Evolutionary conservation across 192 early-diverging fungal species (phyloP), one percentile per base, ranked within the genome.

Genomic region (Podila minutissima): DNA sequence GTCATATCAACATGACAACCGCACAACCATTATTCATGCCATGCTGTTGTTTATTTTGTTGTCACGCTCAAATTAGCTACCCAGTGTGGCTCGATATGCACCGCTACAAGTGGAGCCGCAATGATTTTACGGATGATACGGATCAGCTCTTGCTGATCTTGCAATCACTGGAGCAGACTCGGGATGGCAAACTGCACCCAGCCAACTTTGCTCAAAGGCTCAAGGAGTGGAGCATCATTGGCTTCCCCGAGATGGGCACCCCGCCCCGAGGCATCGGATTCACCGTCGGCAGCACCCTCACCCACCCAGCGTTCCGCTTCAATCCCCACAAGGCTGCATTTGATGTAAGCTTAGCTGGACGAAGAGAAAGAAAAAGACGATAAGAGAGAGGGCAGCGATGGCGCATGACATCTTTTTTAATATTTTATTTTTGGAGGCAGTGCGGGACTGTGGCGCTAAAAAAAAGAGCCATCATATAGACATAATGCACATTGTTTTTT

Each of bases 141-240:
- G 92, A 93, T 64, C 92, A 93, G 63, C 71, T 84, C 38, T 59
- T 93, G 24, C 73, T 92, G 17, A 28, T 93, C 5, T 69, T 90
- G 11, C 79, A 90, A 57, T 83, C 88, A 33, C 62, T 92, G 38
- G 51, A 81, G 37, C 67, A 88, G 26, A 72, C 81, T 19, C 57
- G 66, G n/a, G 75, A 85, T 72, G 91, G 86, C 1, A 33, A 70
- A 8, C 86, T 93, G 20, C 82, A 90, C 58, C 61, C 67, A 10
- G 65, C 71, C 58, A 82, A 87, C 37, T 92, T 90, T 74, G 86
- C 90, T 3, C 69, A 71, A 55, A 53, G 84, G 29, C 72, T 92
- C 29, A 71, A 81, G 64, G 71, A 79, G 8, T 93, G 91, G 88
- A 77, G 81, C 46, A 32, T 83, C 32, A 57, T 86, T 55, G 92